phyloP scores from a whole-genome alignment of 2,329 filamentous ascomycete genomes.

The Colletotrichum falcatum region DNA sequence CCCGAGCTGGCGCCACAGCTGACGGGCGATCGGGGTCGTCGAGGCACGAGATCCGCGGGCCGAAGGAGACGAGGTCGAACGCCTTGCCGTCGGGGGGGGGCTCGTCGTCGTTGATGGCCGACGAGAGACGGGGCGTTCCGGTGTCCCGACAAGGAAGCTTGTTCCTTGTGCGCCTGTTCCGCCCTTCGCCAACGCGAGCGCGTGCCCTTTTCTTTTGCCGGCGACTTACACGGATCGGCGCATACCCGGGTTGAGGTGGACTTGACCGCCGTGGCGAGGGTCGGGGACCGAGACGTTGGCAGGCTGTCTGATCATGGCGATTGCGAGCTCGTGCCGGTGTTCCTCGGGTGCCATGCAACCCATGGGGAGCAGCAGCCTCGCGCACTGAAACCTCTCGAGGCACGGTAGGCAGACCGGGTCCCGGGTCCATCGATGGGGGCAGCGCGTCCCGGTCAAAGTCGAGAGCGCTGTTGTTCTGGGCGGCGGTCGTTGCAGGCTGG shows the following conservation, averaged over 20 bases:
- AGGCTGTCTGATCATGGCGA: constrained; percentile 57
- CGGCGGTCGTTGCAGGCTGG: background rate
- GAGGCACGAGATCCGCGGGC: constrained; percentile 48
- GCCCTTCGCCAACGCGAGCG: background rate
- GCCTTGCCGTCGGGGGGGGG: constrained; percentile 52
- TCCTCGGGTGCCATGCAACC: constrained; percentile 50
- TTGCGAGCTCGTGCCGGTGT: constrained; percentile 47
- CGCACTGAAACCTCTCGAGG: constrained; percentile 54
- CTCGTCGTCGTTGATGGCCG: constrained; percentile 8
- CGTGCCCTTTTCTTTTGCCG: no score
- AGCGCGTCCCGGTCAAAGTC: constrained; percentile 53
- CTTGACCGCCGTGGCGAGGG: constrained; percentile 54
- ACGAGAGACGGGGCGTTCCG: background rate
- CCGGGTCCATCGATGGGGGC: constrained; percentile 48
- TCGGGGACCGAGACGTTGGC: constrained; percentile 52
- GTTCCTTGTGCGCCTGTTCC: constrained; percentile 10
- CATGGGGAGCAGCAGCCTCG: constrained; percentile 56
- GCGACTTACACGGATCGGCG: no score
- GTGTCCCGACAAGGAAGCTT: background rate
- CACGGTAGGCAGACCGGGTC: constrained; percentile 55
- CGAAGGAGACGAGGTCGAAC: constrained; percentile 61
- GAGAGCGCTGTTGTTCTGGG: background rate
- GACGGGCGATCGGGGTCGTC: constrained; percentile 7
- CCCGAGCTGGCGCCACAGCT: constrained; percentile 18
- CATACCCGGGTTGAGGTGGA: constrained; percentile 57